Conservation (phyloP, 768 basidiomycete species). For the Boletus speciosus region DNA sequence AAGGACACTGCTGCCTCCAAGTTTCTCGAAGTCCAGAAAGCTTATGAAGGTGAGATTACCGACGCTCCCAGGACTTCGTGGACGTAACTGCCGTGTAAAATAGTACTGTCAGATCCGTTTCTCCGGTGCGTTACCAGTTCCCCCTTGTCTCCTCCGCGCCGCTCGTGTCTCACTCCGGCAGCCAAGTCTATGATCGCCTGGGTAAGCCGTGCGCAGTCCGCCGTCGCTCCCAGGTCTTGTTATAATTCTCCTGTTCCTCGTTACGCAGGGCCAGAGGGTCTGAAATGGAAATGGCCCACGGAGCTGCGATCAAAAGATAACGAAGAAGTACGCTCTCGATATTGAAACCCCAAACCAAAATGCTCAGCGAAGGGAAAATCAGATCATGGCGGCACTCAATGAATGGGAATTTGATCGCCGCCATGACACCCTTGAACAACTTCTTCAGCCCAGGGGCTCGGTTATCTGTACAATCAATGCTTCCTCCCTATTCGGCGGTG, state of each 20-base stretch:
- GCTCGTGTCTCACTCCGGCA: slow-evolving; percentile 26
- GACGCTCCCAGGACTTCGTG: not conserved
- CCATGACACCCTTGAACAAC: slow-evolving; percentile 35
- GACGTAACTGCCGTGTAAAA: slow-evolving; percentile 11
- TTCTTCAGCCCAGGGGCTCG: slow-evolving; percentile 44
- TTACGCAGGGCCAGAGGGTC: slow-evolving; percentile 35
- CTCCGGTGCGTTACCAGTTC: slow-evolving; percentile 45
- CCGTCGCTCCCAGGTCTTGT: slow-evolving; percentile 4
- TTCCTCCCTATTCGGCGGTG: slow-evolving; percentile 43
- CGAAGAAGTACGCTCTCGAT: slow-evolving; percentile 43
- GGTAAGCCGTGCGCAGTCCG: slow-evolving; percentile 38
- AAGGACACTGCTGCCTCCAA: slow-evolving; percentile 59
- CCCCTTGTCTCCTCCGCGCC: not conserved
- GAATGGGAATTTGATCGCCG: slow-evolving; percentile 38
- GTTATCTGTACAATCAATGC: slow-evolving; percentile 48
- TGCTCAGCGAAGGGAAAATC: slow-evolving; percentile 27
- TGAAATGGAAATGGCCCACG: slow-evolving; percentile 43
- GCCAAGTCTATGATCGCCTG: slow-evolving; percentile 73
- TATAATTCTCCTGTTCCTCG: slow-evolving; percentile 9
- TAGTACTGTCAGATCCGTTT: slow-evolving; percentile 71
- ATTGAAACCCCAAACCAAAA: slow-evolving; percentile 13
- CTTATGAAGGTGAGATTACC: slow-evolving; percentile 63
- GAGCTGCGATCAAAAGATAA: slow-evolving; percentile 41
- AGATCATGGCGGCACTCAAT: slow-evolving; percentile 47
- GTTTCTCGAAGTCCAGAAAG: slow-evolving; percentile 77